Percentiles rank a stretch among this genome's conserved stretches.
Conservation (phyloP, 495 filamentous ascomycete species). For the Aspergillus steynii region DNA sequence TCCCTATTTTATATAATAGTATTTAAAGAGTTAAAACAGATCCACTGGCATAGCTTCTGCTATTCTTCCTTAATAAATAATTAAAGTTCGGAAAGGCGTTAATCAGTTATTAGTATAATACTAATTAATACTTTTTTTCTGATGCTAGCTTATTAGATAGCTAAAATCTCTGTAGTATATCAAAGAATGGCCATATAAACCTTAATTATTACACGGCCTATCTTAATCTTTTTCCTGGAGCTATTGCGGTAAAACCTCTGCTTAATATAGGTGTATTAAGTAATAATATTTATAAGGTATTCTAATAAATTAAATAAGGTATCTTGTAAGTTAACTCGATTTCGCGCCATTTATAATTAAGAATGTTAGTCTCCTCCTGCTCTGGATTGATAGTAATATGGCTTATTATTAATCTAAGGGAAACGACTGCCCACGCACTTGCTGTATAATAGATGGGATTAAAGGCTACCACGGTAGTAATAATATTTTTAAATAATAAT, state of each 20-base stretch:
- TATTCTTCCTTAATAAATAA: constrained; percentile 8
- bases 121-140: constrained; percentile 9
- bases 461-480: too few species aligned
- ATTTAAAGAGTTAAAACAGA: constrained; percentile 6
- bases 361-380: constrained; percentile 6
- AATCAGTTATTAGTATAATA: constrained; percentile 5
- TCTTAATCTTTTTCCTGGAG: constrained; percentile 7
- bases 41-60: constrained; percentile 6
- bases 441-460: too few species aligned
- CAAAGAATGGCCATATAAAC: constrained; percentile 13
- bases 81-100: constrained; percentile 7
- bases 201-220: constrained; percentile 5
- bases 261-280: constrained; percentile 11
- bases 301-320: constrained; percentile 9
- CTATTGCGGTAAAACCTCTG: constrained; percentile 6
- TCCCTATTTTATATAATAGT: constrained; percentile 6
- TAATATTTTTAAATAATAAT: too few species aligned
- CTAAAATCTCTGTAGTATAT: constrained; percentile 7
- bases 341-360: constrained; percentile 13
- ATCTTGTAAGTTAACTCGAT: constrained; percentile 9
- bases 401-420: constrained; percentile 1
- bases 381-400: not conserved
- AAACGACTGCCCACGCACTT: too few species aligned
- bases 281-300: constrained; percentile 10
- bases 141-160: not conserved